These are phyloP conservation scores for Schizophyllum amplum DNA, from an alignment of 1,284 basidiomycete species.

Conservation along the genomic window DNA sequence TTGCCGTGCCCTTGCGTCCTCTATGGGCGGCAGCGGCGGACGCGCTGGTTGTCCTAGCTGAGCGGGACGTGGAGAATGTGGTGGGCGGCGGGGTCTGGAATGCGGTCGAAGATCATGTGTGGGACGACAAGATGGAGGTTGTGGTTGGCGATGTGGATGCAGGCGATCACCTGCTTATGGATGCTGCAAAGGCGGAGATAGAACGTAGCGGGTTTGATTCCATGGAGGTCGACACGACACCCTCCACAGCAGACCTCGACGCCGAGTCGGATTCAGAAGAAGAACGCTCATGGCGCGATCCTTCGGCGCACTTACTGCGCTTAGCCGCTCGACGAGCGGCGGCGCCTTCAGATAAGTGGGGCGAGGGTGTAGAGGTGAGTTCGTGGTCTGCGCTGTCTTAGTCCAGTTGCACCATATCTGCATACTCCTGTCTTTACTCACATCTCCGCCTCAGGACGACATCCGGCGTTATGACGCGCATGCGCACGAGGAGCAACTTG, in stretches of 20 bases:
- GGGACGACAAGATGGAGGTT: conserved; percentile 11
- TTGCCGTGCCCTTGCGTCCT: conserved; percentile 88
- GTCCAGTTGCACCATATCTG: neutral
- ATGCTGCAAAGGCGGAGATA: too few relatives aligned
- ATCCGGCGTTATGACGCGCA: conserved; percentile 65
- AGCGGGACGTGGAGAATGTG: conserved; percentile 50
- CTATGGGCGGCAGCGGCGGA: conserved; percentile 79
- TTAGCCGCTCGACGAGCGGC: conserved; percentile 35
- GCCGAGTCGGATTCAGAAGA: conserved; percentile 48
- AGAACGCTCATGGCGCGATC: conserved; percentile 68
- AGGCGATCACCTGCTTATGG: conserved; percentile 1
- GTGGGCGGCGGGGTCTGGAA: conserved; percentile 69
- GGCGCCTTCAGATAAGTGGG: conserved; percentile 22
- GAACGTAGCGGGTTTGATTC: too few relatives aligned
- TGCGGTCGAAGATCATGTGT: conserved; percentile 40
- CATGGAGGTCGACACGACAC: neutral
- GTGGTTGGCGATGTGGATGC: conserved; percentile 5
- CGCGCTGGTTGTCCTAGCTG: conserved; percentile 53
- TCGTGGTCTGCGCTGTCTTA: too few relatives aligned
- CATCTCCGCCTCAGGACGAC: conserved; percentile 32
- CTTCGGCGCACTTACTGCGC: conserved; percentile 57
- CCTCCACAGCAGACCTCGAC: conserved; percentile 6
- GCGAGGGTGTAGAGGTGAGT: conserved; percentile 17
- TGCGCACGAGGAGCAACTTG: conserved; percentile 77
- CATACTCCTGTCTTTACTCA: too few relatives aligned